These are phyloP conservation scores for Boeremia exigua DNA, from an alignment of 2,329 filamentous ascomycete genomes.

Conservation along the genomic window DNA sequence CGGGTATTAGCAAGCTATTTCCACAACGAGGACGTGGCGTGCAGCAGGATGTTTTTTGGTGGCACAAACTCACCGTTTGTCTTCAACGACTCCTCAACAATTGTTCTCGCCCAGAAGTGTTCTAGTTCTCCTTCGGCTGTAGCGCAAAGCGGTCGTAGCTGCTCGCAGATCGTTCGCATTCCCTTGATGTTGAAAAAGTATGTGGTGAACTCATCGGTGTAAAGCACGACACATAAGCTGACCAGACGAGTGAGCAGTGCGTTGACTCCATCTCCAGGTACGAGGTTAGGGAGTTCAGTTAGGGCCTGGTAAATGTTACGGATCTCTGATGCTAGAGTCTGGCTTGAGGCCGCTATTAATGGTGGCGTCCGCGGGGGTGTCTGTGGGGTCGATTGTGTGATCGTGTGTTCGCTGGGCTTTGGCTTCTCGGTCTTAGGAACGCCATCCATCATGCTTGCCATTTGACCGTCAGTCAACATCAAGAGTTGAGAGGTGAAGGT, in stretches of 20 bases:
- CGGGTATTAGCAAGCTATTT: not conserved
- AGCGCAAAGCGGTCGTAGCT: slow-evolving; percentile 53
- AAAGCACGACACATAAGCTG: slow-evolving; percentile 40
- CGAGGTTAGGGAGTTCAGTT: slow-evolving; percentile 27
- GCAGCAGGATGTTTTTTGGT: not conserved
- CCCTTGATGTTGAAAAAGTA: slow-evolving; percentile 41
- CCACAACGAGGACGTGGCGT: too few relatives aligned
- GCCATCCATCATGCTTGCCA: slow-evolving; percentile 2
- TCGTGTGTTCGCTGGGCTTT: not conserved
- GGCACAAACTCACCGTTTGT: slow-evolving; percentile 6
- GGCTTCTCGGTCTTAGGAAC: not conserved
- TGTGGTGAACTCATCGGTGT: slow-evolving; percentile 26
- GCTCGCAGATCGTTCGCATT: slow-evolving; percentile 43
- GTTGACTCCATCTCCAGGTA: slow-evolving; percentile 44
- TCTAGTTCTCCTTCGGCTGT: slow-evolving; percentile 56
- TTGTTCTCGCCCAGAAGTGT: slow-evolving; percentile 51
- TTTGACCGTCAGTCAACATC: not conserved
- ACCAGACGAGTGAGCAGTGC: slow-evolving; percentile 48
- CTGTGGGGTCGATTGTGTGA: slow-evolving; percentile 3
- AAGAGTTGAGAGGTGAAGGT: not conserved
- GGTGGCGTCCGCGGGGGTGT: slow-evolving; percentile 36
- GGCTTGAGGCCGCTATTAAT: slow-evolving; percentile 19
- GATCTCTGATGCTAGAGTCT: slow-evolving; percentile 31
- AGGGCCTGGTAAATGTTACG: slow-evolving; percentile 25
- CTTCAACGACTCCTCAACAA: slow-evolving; percentile 24